These are phyloP conservation scores for Paralagenidium karlingii DNA, from an alignment of 352 stramenopile species.

Conservation along the genomic window DNA sequence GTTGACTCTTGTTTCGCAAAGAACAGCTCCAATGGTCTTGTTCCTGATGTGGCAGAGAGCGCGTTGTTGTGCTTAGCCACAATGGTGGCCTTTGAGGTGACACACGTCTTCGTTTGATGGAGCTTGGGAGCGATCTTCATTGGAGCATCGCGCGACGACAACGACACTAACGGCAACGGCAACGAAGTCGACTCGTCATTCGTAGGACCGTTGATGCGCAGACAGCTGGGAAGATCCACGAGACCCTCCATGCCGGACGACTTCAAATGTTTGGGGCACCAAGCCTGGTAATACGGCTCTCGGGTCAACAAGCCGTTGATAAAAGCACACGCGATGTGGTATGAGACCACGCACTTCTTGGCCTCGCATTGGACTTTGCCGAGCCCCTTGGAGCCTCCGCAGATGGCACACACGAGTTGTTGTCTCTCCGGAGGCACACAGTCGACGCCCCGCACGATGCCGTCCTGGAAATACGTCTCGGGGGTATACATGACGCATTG, in stretches of 20 bases:
- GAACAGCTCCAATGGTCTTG: too few relatives aligned
- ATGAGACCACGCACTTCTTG: conserved; percentile 48
- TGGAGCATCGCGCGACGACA: too few relatives aligned
- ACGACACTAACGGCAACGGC: too few relatives aligned
- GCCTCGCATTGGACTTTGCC: conserved; percentile 73
- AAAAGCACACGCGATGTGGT: conserved; percentile 61
- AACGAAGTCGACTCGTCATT: too few relatives aligned
- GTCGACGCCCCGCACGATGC: conserved; percentile 42
- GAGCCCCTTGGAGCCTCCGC: conserved; percentile 37
- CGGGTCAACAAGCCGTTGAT: conserved; percentile 50
- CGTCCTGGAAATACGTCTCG: conserved; percentile 70
- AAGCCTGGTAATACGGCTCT: conserved; percentile 56
- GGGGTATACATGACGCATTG: conserved; percentile 78
- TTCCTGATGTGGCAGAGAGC: too few relatives aligned
- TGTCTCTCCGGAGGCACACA: conserved; percentile 35
- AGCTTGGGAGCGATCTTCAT: too few relatives aligned
- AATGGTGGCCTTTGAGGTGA: too few relatives aligned
- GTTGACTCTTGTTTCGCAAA: too few relatives aligned
- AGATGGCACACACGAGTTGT: conserved; percentile 43
- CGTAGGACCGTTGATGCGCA: too few relatives aligned
- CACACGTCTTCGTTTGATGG: too few relatives aligned
- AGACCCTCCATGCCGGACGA: conserved; percentile 52
- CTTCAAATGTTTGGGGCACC: conserved; percentile 69
- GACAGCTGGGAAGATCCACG: too few relatives aligned
- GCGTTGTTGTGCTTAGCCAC: too few relatives aligned